Conservation (phyloP, 2,329 filamentous ascomycete genomes). For the Neopestalotiopsis sp. region DNA sequence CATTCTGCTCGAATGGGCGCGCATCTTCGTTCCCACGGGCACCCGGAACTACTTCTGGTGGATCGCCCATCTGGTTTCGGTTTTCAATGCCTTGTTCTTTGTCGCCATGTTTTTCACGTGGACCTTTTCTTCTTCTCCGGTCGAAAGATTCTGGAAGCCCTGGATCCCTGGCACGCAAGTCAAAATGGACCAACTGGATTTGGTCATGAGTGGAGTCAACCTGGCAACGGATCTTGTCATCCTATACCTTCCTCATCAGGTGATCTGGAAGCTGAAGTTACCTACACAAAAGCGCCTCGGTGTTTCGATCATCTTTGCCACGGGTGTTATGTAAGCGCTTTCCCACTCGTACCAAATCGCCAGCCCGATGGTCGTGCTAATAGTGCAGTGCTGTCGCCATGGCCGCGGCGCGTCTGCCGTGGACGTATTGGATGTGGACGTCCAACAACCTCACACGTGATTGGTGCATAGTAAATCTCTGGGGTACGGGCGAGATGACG, state of each 20-base stretch:
- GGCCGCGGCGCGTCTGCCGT: too few species aligned
- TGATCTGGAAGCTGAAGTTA: background rate
- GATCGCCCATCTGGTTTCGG: conserved; percentile 11
- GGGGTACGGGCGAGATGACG: conserved; percentile 50
- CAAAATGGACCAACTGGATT: background rate
- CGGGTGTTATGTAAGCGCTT: background rate
- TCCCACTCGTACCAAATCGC: background rate
- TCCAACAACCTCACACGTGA: conserved; percentile 40
- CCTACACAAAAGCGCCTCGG: background rate
- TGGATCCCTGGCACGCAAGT: background rate
- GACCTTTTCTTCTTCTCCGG: background rate
- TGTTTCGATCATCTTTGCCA: background rate
- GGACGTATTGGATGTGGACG: conserved; percentile 14
- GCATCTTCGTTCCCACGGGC: conserved; percentile 18
- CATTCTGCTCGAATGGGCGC: conserved; percentile 21
- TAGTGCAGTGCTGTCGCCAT: background rate
- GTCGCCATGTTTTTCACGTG: background rate
- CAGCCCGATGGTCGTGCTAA: too few species aligned
- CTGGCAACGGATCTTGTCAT: background rate
- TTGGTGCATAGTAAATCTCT: conserved; percentile 34
- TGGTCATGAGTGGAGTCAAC: background rate
- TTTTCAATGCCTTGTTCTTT: conserved; percentile 2
- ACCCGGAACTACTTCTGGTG: conserved; percentile 18
- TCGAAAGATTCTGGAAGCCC: background rate
- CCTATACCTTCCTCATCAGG: background rate